Evolutionary conservation across 2,329 filamentous ascomycete species (phyloP), one percentile per base, ranked within the genome.

Genomic region (Pseudocercospora pini-densiflorae): DNA sequence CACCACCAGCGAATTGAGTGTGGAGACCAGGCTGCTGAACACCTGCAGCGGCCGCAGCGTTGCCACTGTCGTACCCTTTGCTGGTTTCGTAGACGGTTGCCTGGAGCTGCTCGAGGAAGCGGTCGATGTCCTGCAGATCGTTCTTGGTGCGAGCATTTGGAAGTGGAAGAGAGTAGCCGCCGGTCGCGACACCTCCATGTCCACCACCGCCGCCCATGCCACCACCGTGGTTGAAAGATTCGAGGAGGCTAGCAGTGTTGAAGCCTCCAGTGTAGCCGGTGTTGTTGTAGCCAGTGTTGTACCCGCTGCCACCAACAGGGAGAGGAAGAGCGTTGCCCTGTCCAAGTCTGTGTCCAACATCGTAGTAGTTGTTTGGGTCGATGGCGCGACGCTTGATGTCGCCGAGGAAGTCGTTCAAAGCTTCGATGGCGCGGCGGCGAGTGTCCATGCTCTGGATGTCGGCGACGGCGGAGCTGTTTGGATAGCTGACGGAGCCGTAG

Each of bases 21-120:
- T 93, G 90, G 16, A 87, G 82, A 66, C 89, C 89, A 59, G 91
- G 88, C 69, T 93, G 88, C 73, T 92, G 91, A 65, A 96, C 87
- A 65, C 92, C 91, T 51, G 91, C 90, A 12, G 89, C 88, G 2
- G 92, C 92, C 33, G 93, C 90, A 59, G 93, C 90, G 61, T 74
- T 76, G 61, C 93, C 90, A 78, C 90, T 97, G 81, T 98, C 95
- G 77, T 98, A 98, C 61, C 65, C 68, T 59, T 68, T 72, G 63
- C 93, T 90, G 78, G 90, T 97, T 81, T 98, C 95, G 77, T 98
- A 98, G 58, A 98, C 93, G 54, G 94, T 97, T 70, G 91, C 90
- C 81, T 97, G 94, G 85, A 98, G 94, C 81, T 97, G 93, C 81
- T 97, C 93, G 63, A 99, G 87, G 79, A 98, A 92, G 76, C 93